These are phyloP conservation scores for Phlegmacium glaucopus DNA, from an alignment of 768 basidiomycete genomes.

Conservation along the genomic window DNA sequence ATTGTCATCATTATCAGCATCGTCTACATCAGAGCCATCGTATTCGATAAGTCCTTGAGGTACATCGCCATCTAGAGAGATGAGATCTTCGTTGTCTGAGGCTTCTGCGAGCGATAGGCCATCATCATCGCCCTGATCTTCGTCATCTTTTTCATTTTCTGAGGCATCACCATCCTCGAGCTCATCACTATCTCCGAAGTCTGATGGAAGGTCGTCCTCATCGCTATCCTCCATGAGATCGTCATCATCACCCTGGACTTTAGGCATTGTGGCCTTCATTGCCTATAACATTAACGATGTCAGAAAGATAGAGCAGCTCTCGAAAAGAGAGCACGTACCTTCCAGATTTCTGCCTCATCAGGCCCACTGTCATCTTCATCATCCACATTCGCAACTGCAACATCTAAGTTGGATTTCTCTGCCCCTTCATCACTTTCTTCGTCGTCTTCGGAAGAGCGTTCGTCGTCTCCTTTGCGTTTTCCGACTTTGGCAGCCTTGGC, in stretches of 20 bases:
- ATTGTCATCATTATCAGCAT: conserved; percentile 44
- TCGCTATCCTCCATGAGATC: conserved; percentile 39
- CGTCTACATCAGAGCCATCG: conserved; percentile 49
- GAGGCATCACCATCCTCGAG: conserved; percentile 18
- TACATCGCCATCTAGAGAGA: conserved; percentile 53
- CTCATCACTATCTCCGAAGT: conserved; percentile 17
- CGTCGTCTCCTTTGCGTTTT: conserved; percentile 29
- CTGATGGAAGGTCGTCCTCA: conserved; percentile 19
- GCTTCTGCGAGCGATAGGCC: conserved; percentile 56
- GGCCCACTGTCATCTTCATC: conserved; percentile 34
- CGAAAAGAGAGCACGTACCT: conserved; percentile 42
- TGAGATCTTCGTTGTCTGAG: conserved; percentile 70
- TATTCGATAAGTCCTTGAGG: conserved; percentile 58
- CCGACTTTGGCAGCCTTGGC: conserved; percentile 39
- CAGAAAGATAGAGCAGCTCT: conserved; percentile 1
- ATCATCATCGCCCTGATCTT: conserved; percentile 39
- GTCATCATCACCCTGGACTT: conserved; percentile 45
- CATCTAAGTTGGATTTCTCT: conserved; percentile 38
- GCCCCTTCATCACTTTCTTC: conserved; percentile 35
- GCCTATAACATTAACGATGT: conserved; percentile 44
- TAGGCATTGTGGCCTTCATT: conserved; percentile 86
- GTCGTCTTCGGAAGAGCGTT: conserved; percentile 31
- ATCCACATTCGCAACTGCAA: conserved; percentile 25
- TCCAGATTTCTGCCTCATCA: conserved; percentile 76
- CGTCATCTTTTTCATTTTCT: conserved; percentile 29